phyloP scores from a whole-genome alignment of 495 filamentous ascomycete genomes.

The Daldinia decipiens region DNA sequence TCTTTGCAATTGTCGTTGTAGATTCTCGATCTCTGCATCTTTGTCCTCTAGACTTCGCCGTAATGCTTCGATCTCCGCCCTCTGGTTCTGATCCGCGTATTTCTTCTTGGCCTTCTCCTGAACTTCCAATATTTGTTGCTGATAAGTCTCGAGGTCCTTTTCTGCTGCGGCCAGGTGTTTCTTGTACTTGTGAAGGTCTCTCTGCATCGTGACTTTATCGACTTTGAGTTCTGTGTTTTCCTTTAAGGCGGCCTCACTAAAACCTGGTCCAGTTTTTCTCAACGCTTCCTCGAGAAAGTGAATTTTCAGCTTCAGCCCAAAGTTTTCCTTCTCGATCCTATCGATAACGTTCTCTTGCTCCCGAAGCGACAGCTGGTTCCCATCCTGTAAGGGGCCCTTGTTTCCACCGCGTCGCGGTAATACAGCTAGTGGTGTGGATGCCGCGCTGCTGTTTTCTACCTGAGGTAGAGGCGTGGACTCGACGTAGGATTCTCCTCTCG shows the following conservation, averaged over 20 bases:
- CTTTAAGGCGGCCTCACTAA: conserved; percentile 84
- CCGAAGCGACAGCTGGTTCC: conserved; percentile 87
- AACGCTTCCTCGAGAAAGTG: conserved; percentile 83
- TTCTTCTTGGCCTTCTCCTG: conserved; percentile 80
- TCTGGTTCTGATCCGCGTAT: conserved; percentile 70
- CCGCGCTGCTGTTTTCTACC: conserved; percentile 76
- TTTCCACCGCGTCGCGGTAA: conserved; percentile 67
- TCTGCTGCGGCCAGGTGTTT: conserved; percentile 82
- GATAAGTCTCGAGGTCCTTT: conserved; percentile 79
- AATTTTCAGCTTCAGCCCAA: conserved; percentile 81
- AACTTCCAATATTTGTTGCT: conserved; percentile 79
- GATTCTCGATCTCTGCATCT: conserved; percentile 65
- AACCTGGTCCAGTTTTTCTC: conserved; percentile 83
- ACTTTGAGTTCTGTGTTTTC: conserved; percentile 98
- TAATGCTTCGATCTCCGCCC: conserved; percentile 67
- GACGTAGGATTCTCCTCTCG: conserved; percentile 61
- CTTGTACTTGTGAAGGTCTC: conserved; percentile 82
- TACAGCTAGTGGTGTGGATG: conserved; percentile 79
- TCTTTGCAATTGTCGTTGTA: conserved; percentile 46
- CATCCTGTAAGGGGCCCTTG: conserved; percentile 74
- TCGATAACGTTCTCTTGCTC: conserved; percentile 97
- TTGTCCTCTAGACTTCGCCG: conserved; percentile 62
- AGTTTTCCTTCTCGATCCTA: conserved; percentile 93
- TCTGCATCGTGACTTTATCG: conserved; percentile 84
- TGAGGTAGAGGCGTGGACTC: conserved; percentile 70